Evolutionary conservation across 2,329 filamentous ascomycete species (phyloP), one percentile per base, ranked within the genome.

Genomic region (Fusarium mangiferae): DNA sequence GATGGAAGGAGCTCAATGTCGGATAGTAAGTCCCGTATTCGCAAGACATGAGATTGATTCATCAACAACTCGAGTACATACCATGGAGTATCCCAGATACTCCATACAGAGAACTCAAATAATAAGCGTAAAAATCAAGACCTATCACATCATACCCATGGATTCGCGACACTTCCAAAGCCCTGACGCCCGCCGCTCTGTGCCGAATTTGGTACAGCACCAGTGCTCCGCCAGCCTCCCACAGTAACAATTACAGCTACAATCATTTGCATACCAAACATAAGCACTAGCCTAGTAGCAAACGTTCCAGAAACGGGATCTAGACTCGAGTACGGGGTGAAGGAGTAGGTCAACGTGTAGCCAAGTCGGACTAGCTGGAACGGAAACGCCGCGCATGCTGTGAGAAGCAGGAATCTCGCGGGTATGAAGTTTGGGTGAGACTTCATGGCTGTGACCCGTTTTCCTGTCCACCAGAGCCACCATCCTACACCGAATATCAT

Each of bases 101-200:
- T n/a, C 14, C 10, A 3, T 9, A 12, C 0, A 9, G 8, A 13
- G 0, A 17, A 30, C 9, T 0, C 17, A 20, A 24, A 45, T 0
- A 12, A 13, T 4, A 20, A 45, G 5, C 12, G 6, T 3, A 49
- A 4, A 5, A 12, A 6, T 1, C 0, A 8, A 54, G 13, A 3
- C 5, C 5, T 3, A 13, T 17, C 8, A 28, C 20, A 20, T 33
- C 5, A 56, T 30, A 45, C 28, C 54, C 54, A 57, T 3, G 54
- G 54, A 3, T 45, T 42, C 5, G 38, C 38, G 13, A 57, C 54
- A 11, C 20, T 57, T 20, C 28, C 36, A 13, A 44, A 57, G 17
- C 38, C 54, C 22, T 57, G 54, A 2, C 38, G 30, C 1, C 7
- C 17, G 9, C 30, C 28, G 2, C 38, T 44, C 9, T 44, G 28